Evolutionary conservation across 1,284 basidiomycete genomes (phyloP).

Genomic region (Fomitiporia mediterranea): DNA sequence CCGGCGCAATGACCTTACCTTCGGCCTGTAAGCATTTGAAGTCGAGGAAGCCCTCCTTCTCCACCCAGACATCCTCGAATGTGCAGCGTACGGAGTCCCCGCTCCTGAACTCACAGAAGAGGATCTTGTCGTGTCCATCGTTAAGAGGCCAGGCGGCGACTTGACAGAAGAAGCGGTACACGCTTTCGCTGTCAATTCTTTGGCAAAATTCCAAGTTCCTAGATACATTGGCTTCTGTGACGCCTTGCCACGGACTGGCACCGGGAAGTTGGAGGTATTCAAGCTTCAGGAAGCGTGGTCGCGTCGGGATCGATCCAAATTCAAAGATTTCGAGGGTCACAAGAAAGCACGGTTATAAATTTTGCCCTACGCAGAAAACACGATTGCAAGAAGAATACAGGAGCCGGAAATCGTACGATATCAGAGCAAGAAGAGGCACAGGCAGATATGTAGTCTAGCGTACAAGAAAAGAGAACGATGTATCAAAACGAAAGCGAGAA

Average conservation of each 20-base stretch:
- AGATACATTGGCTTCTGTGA: conserved; percentile 12
- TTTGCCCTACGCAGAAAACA: neutral
- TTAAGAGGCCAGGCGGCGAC: neutral
- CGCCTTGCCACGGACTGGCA: conserved; percentile 5
- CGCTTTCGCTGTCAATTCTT: conserved; percentile 1
- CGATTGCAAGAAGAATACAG: neutral
- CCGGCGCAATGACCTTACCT: no score
- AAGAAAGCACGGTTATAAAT: neutral
- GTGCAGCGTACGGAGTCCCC: conserved; percentile 14
- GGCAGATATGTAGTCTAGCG: no score
- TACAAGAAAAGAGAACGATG: no score
- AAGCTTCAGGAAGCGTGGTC: conserved; percentile 14
- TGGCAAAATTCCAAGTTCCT: conserved; percentile 7
- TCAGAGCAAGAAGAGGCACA: no score
- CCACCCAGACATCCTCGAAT: conserved; percentile 15
- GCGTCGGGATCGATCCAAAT: neutral
- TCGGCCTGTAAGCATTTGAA: conserved; percentile 16
- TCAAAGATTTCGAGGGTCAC: conserved; percentile 9
- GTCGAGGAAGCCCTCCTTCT: conserved; percentile 12
- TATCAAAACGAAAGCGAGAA: no score
- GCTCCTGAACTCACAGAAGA: conserved; percentile 13
- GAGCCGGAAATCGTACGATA: no score
- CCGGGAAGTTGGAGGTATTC: conserved; percentile 12
- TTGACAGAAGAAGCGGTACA: conserved; percentile 5
- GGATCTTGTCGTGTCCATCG: conserved; percentile 8